Evolutionary conservation across 169 alveolate genomes (phyloP), one percentile per base, ranked within the genome.

Genomic region (Neospora caninum): DNA sequence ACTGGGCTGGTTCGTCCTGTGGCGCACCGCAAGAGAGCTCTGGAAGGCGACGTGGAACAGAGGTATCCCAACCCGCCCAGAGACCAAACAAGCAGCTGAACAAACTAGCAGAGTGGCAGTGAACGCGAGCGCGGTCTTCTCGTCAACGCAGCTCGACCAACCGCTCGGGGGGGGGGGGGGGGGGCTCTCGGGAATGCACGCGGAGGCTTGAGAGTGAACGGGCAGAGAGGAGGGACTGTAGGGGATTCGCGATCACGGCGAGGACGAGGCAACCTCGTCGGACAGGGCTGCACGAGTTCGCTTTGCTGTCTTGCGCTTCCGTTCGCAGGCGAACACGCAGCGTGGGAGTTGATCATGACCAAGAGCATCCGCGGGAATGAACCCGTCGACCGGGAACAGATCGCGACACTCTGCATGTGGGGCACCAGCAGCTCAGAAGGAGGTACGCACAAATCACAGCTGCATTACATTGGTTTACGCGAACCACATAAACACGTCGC

Each of bases 351-450:
- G 86, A 38, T 78, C 45, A n/a, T 78, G 45, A 78, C 22, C 29
- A 78, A 78, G 20, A 78, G 86, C 86, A 78, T 78, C 20, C 86
- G 86, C 45, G 86, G 86, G 29, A n/a, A 43, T 16, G 45, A 78
- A n/a, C 45, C 45, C 43, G 86, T 78, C 13, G 49, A 2, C 43
- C 39, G n/a, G 18, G 45, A n/a, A 16, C n/a, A 78, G 31, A n/a
- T 78, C n/a, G 86, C 45, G 31, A 25, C 39, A 0, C 39, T 78
- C 27, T 78, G 86, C 86, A 78, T 78, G 86, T 78, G 86, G 86
- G 86, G 86, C 49, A 20, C 86, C 49, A n/a, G 86, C 39, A 38
- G 49, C n/a, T 36, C 49, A 6, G 86, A 78, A 78, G 86, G 86
- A 20, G 86, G 86, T 78, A 78, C 18, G 27, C 73, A 64, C 18